These are phyloP conservation scores for Coemansia sp. DNA, from an alignment of 192 early-diverging fungal genomes.

Conservation along the genomic window DNA sequence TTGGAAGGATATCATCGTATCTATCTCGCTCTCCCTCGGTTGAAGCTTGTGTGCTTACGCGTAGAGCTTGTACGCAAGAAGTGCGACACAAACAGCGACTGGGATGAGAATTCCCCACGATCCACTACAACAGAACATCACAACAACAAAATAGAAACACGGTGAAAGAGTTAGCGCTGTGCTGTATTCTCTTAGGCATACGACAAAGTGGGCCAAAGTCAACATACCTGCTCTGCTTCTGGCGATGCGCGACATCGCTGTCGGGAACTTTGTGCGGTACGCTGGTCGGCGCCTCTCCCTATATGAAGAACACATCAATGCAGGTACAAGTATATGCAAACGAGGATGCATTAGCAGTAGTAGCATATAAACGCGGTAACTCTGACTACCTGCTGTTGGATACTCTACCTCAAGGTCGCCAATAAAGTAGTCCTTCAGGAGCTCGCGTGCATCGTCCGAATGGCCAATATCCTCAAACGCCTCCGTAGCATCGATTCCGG, in stretches of 20 bases:
- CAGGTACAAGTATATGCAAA: not conserved
- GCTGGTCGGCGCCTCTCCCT: constrained; percentile 33
- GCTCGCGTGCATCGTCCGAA: constrained; percentile 89
- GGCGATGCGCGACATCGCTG: constrained; percentile 23
- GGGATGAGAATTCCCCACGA: constrained; percentile 60
- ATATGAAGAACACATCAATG: constrained; percentile 8
- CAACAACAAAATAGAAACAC: not conserved
- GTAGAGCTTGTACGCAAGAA: constrained; percentile 61
- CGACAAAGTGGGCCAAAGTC: not conserved
- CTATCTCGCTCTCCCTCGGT: not conserved
- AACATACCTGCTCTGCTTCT: constrained; percentile 54
- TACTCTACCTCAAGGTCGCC: constrained; percentile 66
- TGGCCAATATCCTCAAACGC: constrained; percentile 98
- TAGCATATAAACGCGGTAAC: constrained; percentile 6
- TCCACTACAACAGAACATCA: constrained; percentile 32
- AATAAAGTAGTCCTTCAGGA: constrained; percentile 75
- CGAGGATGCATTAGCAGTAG: not conserved
- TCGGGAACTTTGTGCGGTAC: constrained; percentile 12
- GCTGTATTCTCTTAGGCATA: not conserved
- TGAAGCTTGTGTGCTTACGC: constrained; percentile 13
- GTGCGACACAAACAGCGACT: constrained; percentile 55
- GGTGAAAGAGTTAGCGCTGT: not conserved
- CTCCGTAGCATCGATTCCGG: constrained; percentile 87
- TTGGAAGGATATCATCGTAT: not conserved
- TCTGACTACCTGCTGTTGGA: not conserved